Evolutionary conservation across 2,329 filamentous ascomycete genomes (phyloP).

Genomic region (Claviceps fusiformis): DNA sequence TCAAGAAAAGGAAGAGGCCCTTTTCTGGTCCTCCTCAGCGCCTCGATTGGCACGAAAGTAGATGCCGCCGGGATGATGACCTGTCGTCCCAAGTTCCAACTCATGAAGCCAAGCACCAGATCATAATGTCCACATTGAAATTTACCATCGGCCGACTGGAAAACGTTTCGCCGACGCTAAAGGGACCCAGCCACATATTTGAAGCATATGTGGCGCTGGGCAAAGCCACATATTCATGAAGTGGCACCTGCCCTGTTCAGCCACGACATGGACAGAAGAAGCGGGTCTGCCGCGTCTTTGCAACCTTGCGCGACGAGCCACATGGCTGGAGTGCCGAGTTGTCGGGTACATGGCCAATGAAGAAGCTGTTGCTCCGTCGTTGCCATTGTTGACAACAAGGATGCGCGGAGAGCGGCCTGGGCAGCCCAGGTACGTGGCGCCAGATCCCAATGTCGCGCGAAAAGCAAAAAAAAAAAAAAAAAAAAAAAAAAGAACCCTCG

Average conservation of each 20-base stretch:
- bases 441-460: constrained; percentile 2
- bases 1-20: not conserved
- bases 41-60: not conserved
- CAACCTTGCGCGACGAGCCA: constrained; percentile 15
- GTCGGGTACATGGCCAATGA: constrained; percentile 26
- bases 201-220: not conserved
- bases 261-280: constrained; percentile 11
- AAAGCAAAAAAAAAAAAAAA: too few species aligned
- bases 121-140: constrained; percentile 6
- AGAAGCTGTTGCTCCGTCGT: constrained; percentile 39
- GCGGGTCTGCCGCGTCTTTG: constrained; percentile 1
- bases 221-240: not conserved
- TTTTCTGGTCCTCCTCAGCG: not conserved
- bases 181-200: not conserved
- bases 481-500: constrained; percentile 3
- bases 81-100: not conserved
- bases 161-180: constrained; percentile 13
- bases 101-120: not conserved
- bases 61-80: not conserved
- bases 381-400: constrained; percentile 35
- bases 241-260: not conserved
- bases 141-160: constrained; percentile 13
- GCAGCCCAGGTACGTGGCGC: constrained; percentile 10
- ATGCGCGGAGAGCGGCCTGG: constrained; percentile 4
- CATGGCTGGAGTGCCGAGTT: constrained; percentile 11